A percentile compares a stretch with the other conserved stretches of the same genome.
These are phyloP conservation scores for Cetradonia linearis DNA, from an alignment of 495 filamentous ascomycete genomes.

Conservation along the genomic window DNA sequence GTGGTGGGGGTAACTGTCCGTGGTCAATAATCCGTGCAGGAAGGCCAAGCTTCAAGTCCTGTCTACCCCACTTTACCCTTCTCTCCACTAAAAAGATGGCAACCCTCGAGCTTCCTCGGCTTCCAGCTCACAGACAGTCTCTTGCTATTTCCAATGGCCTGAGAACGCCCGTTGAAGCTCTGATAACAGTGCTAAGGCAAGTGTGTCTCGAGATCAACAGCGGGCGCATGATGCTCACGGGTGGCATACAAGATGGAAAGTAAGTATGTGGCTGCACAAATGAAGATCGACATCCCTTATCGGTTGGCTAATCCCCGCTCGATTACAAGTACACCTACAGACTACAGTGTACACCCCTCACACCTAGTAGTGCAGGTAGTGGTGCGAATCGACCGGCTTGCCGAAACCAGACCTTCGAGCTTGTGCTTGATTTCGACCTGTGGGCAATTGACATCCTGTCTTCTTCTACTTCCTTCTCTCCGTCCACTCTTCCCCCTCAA, in stretches of 20 bases:
- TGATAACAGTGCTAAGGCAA: neutral
- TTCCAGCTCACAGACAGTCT: neutral
- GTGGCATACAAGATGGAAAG: too few relatives aligned
- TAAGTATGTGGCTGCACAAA: neutral
- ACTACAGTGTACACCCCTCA: too few relatives aligned
- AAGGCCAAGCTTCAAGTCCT: neutral
- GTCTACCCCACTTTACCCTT: too few relatives aligned
- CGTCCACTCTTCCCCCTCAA: neutral
- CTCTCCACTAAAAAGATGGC: too few relatives aligned
- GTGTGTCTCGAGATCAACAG: neutral
- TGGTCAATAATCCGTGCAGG: neutral
- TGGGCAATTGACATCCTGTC: neutral
- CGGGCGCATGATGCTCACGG: neutral
- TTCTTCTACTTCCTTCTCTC: neutral
- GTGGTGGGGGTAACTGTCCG: neutral
- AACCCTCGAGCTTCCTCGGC: too few relatives aligned
- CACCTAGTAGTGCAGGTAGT: too few relatives aligned
- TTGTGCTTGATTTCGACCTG: neutral
- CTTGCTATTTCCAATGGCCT: neutral
- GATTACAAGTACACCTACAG: too few relatives aligned
- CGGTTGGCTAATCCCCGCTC: neutral
- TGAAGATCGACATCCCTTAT: neutral
- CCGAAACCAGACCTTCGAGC: conserved; percentile 1
- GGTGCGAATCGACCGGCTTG: neutral
- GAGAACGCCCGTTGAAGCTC: neutral